Percentiles rank a stretch among this genome's conserved stretches.
These are phyloP conservation scores for Xylaria cubensis DNA, from an alignment of 495 filamentous ascomycete genomes.

Conservation along the genomic window DNA sequence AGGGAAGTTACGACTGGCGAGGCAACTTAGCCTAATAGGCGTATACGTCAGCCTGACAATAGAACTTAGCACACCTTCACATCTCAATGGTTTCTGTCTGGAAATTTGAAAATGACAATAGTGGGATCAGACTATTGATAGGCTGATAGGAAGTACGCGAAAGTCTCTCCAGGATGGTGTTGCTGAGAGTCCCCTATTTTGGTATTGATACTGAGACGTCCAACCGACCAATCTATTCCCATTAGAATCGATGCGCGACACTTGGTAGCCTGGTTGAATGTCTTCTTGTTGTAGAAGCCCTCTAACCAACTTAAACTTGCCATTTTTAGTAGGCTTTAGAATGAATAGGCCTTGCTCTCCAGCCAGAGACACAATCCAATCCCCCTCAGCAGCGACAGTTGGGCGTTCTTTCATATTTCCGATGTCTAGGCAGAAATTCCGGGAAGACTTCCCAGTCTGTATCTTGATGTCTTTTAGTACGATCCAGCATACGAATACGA, in stretches of 20 bases:
- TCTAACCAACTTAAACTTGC: constrained; percentile 13
- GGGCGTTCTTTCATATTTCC: neutral
- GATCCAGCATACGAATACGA: neutral
- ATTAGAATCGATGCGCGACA: neutral
- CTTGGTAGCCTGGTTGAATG: neutral
- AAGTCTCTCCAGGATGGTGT: neutral
- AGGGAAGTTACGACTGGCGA: no score
- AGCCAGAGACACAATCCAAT: constrained; percentile 12
- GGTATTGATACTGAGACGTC: neutral
- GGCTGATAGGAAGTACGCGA: neutral
- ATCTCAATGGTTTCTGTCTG: neutral
- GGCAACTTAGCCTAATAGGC: no score
- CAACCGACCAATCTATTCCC: neutral
- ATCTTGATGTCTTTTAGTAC: neutral
- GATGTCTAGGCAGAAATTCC: neutral
- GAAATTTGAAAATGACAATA: neutral
- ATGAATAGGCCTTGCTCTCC: constrained; percentile 13
- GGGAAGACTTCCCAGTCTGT: neutral
- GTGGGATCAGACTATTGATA: neutral
- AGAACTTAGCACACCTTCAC: no score
- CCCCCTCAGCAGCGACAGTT: neutral
- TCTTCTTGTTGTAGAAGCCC: constrained; percentile 1
- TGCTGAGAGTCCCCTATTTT: neutral
- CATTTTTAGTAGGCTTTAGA: neutral
- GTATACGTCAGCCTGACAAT: neutral